Evolutionary conservation across 345 rosid genomes (phyloP), one percentile per base, ranked within the genome.

Genomic region (Nasturtium officinale): DNA sequence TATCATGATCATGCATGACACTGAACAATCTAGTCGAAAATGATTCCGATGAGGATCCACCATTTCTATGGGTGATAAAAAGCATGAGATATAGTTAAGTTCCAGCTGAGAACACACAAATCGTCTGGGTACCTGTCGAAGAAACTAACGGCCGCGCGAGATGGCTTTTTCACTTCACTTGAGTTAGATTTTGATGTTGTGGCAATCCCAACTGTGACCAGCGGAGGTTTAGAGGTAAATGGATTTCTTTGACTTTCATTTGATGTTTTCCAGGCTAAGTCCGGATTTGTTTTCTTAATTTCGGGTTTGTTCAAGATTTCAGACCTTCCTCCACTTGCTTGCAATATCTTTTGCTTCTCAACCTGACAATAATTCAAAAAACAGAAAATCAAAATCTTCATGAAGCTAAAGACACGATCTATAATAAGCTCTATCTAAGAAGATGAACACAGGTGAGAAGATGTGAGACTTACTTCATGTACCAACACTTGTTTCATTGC

Each of bases 331-430:
- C 48, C 78, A 77, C 89, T 82, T 75, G 74, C 85, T 78, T 80
- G 93, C 85, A 95, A 70, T 80, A 95, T 91, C 83, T 77, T 91
- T 72, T 84, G 89, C 83, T 87, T 91, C 70, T 87, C 98, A 54
- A 91, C 93, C 99, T 91, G 85, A 77, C 32, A 37, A 15, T 57
- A 17, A 29, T 70, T 15, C 33, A 2, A 13, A 51, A 53, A 32
- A 9, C 62, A 67, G 17, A 54, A 7, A 16, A 35, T 61, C 50
- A 69, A 47, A 3, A 68, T 53, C 70, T 69, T 45, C 26, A 52
- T 43, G 33, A 64, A 54, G 12, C 50, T 42, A 30, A 65, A 74
- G 15, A 5, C 68, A 37, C 35, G 29, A 29, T 28, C 13, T 5
- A n/a, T 40, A 51, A 61, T 17, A 61, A 47, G 48, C 26, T 42